Evolutionary conservation across 192 early-diverging fungal genomes (phyloP).

Genomic region (Coemansia sp.): DNA sequence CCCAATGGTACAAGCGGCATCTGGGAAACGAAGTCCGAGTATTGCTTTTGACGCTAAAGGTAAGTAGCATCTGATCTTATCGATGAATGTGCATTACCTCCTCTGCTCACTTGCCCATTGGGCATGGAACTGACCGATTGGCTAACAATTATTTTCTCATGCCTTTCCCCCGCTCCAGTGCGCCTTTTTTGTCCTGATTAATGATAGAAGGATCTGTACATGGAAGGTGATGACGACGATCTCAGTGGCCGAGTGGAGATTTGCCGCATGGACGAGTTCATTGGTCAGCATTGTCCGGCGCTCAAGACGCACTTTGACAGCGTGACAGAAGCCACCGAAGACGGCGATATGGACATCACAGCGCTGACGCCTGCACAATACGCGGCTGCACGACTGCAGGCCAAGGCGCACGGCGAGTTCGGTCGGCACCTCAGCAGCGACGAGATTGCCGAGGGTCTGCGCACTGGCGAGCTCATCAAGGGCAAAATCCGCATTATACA

Average conservation of each 20-base stretch:
- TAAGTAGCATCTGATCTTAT: constrained; percentile 5
- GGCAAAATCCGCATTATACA: constrained; percentile 37
- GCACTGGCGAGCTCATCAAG: constrained; percentile 31
- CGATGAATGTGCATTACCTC: not conserved
- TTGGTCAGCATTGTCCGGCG: constrained; percentile 45
- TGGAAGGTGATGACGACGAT: too few species aligned
- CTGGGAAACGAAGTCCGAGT: constrained; percentile 38
- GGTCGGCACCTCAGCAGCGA: constrained; percentile 10
- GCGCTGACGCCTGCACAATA: constrained; percentile 28
- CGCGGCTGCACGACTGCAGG: constrained; percentile 29
- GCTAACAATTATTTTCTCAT: too few species aligned
- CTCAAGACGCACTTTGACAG: constrained; percentile 51
- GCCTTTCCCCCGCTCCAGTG: too few species aligned
- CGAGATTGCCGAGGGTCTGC: constrained; percentile 42
- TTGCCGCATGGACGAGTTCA: constrained; percentile 29
- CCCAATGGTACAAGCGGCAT: constrained; percentile 62
- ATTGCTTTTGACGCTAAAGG: constrained; percentile 22
- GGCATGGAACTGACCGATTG: too few species aligned
- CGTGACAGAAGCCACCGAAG: constrained; percentile 56
- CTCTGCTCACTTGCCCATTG: too few species aligned
- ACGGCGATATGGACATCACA: constrained; percentile 51
- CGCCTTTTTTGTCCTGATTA: too few species aligned
- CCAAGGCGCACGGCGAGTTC: constrained; percentile 20
- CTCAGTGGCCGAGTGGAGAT: not conserved
- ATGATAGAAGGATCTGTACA: too few species aligned